These are phyloP conservation scores for Tilletia horrida DNA, from an alignment of 1,284 basidiomycete genomes.

Conservation along the genomic window DNA sequence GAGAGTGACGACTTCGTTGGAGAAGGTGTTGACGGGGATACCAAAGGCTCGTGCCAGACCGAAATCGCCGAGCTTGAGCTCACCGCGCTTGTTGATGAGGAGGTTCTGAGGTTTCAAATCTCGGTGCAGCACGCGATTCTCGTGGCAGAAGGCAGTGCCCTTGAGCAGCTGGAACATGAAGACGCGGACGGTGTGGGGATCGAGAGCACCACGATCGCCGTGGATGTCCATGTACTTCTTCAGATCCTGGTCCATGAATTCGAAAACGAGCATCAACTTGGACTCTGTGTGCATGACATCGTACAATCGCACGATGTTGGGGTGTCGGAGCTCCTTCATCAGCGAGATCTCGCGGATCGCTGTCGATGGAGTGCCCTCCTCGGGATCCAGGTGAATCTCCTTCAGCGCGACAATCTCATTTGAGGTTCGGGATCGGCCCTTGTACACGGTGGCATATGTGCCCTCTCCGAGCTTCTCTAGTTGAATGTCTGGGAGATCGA, in stretches of 20 bases:
- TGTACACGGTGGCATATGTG: constrained; percentile 55
- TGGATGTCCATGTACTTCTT: constrained; percentile 99
- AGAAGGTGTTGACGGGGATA: constrained; percentile 55
- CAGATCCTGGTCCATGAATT: constrained; percentile 96
- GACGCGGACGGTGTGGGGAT: constrained; percentile 85
- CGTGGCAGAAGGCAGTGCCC: constrained; percentile 97
- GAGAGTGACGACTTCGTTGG: constrained; percentile 69
- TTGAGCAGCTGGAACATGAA: constrained; percentile 98
- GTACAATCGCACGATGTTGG: constrained; percentile 91
- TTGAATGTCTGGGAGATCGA: constrained; percentile 41
- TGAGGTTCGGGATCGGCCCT: constrained; percentile 51
- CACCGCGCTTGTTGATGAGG: constrained; percentile 94
- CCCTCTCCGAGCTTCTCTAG: constrained; percentile 54
- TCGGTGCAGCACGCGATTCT: constrained; percentile 94
- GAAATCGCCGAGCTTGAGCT: constrained; percentile 79
- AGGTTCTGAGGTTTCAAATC: constrained; percentile 98
- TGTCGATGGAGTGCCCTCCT: constrained; percentile 90
- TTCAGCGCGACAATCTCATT: constrained; percentile 63
- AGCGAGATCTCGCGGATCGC: constrained; percentile 92
- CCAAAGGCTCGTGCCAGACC: constrained; percentile 81
- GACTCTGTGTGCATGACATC: constrained; percentile 94
- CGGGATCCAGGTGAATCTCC: constrained; percentile 91
- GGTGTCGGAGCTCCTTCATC: constrained; percentile 94
- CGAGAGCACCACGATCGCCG: constrained; percentile 89
- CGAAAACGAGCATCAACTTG: constrained; percentile 97